Conservation (phyloP, 441 rosid genomes). For the Erodium moschatum region DNA sequence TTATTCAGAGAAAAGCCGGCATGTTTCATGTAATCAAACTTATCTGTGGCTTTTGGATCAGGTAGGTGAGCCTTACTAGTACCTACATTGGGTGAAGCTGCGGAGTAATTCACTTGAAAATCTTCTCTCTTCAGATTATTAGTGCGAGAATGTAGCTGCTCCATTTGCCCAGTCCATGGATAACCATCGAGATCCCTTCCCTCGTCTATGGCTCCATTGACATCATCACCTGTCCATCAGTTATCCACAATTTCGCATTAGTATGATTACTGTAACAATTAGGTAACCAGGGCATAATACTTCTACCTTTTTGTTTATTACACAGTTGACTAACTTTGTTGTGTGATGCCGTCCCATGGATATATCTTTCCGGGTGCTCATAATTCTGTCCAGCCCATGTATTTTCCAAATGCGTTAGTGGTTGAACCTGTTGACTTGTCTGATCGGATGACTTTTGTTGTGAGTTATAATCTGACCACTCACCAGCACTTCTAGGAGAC, state of each 20-base stretch:
- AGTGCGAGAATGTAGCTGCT: constrained; percentile 5
- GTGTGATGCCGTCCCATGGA: constrained; percentile 13
- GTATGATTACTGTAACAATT: constrained; percentile 10
- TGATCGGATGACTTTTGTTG: constrained; percentile 29
- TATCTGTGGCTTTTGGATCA: neutral
- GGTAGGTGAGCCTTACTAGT: constrained; percentile 11
- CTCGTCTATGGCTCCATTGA: neutral
- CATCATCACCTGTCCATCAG: constrained; percentile 4
- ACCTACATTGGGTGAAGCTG: constrained; percentile 4
- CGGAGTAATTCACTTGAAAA: constrained; percentile 10
- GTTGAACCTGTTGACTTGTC: constrained; percentile 29
- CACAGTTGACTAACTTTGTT: constrained; percentile 12
- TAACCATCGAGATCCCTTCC: constrained; percentile 9
- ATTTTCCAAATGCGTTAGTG: constrained; percentile 26
- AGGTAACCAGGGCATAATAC: constrained; percentile 1
- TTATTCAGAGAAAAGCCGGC: neutral
- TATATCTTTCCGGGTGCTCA: constrained; percentile 20
- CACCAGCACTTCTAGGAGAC: constrained; percentile 27
- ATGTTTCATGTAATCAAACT: neutral
- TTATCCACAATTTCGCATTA: neutral
- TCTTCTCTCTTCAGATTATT: constrained; percentile 11
- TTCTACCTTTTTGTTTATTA: constrained; percentile 21
- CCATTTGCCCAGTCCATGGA: constrained; percentile 10
- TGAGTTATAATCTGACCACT: constrained; percentile 36
- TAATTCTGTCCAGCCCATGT: constrained; percentile 30